Evolutionary conservation across 768 basidiomycete species (phyloP).

Genomic region (Hericium erinaceus): DNA sequence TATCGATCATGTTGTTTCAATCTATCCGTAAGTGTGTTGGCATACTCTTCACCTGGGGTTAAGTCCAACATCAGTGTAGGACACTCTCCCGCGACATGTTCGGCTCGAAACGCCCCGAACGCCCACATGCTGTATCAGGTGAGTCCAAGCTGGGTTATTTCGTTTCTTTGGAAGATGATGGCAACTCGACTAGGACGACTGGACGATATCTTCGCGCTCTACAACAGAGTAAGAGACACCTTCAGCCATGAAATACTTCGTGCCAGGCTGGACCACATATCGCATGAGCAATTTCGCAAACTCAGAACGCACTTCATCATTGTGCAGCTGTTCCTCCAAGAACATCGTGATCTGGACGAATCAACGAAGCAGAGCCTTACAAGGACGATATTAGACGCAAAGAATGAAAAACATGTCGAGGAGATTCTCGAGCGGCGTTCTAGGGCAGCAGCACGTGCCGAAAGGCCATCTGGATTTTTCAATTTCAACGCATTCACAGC

Average conservation of each 20-base stretch:
- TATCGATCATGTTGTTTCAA: neutral
- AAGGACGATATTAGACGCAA: neutral
- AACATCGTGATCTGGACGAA: neutral
- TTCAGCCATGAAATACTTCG: neutral
- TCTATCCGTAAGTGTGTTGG: neutral
- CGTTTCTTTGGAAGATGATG: neutral
- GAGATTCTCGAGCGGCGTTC: neutral
- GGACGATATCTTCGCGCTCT: neutral
- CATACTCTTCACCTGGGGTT: neutral
- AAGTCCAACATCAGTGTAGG: neutral
- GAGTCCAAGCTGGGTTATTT: neutral
- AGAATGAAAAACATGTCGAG: neutral
- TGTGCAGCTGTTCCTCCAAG: neutral
- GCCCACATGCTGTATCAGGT: neutral
- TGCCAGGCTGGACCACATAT: neutral
- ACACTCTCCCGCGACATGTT: neutral
- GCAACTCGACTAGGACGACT: neutral
- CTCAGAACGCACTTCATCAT: neutral
- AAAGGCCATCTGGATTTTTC: too few relatives aligned
- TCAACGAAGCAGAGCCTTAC: neutral
- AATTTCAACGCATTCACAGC: too few relatives aligned
- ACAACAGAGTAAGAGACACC: neutral
- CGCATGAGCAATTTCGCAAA: neutral
- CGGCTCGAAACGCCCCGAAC: neutral
- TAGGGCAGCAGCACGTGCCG: too few relatives aligned